Percentiles rank a stretch among this genome's conserved stretches.
Evolutionary conservation across 2,329 filamentous ascomycete species (phyloP).

Genomic region (Lecanicillium sp.): DNA sequence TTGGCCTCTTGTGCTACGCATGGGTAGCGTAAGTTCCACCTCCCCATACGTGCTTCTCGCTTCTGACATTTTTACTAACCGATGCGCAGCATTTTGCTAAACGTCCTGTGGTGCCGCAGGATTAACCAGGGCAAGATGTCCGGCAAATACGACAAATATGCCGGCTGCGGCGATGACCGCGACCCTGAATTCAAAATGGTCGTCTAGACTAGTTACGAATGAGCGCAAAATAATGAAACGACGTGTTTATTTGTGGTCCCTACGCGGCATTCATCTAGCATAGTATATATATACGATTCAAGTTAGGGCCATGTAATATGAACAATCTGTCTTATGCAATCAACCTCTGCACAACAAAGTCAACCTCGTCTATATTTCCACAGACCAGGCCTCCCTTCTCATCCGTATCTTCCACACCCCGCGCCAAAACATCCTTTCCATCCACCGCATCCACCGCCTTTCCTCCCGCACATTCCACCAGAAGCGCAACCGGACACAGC

Average conservation of each 20-base stretch:
- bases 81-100: slow-evolving; percentile 42
- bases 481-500: slow-evolving; percentile 48
- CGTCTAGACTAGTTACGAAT: slow-evolving; percentile 26
- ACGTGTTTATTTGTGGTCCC: too few species aligned
- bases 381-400: slow-evolving; percentile 43
- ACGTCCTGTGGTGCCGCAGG: slow-evolving; percentile 55
- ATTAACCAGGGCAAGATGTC: slow-evolving; percentile 53
- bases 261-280: too few species aligned
- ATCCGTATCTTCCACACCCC: slow-evolving; percentile 30
- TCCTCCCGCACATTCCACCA: slow-evolving; percentile 53
- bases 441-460: slow-evolving; percentile 40
- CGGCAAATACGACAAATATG: slow-evolving; percentile 50
- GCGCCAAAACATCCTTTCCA: slow-evolving; percentile 32
- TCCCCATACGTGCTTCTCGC: neutral
- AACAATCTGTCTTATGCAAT: too few species aligned
- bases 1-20: slow-evolving; percentile 50
- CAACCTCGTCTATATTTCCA: slow-evolving; percentile 41
- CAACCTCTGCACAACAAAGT: slow-evolving; percentile 20
- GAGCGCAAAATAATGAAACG: too few species aligned
- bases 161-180: slow-evolving; percentile 52
- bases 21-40: slow-evolving; percentile 51
- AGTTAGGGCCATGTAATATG: too few species aligned
- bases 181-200: slow-evolving; percentile 55
- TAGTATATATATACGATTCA: slow-evolving; percentile 9
- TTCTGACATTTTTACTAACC: neutral